Percentiles rank a stretch among this genome's conserved stretches.
phyloP scores from a whole-genome alignment of 208 protist species.

The Acanthamoeba healyi region DNA sequence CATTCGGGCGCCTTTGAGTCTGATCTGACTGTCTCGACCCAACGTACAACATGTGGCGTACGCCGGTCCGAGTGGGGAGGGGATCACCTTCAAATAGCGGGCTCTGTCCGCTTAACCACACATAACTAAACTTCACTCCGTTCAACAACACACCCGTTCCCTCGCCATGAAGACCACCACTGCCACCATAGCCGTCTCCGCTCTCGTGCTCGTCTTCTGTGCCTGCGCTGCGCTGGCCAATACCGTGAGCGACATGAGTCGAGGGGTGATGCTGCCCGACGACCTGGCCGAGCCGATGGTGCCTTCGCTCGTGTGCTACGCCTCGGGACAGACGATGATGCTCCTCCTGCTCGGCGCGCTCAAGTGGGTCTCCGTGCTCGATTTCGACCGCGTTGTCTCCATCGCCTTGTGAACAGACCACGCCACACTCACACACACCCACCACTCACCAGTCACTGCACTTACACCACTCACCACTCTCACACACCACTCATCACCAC shows the following conservation, averaged over 20 bases:
- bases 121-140: too few relatives aligned
- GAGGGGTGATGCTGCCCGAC: neutral
- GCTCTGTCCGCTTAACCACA: too few relatives aligned
- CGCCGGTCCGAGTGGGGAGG: too few relatives aligned
- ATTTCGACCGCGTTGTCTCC: neutral
- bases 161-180: neutral
- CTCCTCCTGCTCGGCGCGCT: neutral
- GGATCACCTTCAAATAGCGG: too few relatives aligned
- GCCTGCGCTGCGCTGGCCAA: neutral
- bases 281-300: neutral
- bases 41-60: too few relatives aligned
- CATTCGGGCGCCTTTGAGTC: too few relatives aligned
- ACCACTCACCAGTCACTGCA: too few relatives aligned
- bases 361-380: neutral
- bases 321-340: neutral
- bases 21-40: too few relatives aligned
- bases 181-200: neutral
- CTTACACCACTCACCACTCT: too few relatives aligned
- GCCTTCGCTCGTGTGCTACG: neutral
- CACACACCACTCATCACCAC: too few relatives aligned
- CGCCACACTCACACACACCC: too few relatives aligned
- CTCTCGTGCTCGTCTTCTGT: neutral
- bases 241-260: neutral
- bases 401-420: neutral
- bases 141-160: too few relatives aligned